Evolutionary conservation across 257 asterid genomes (phyloP), one percentile per base, ranked within the genome.

Genomic region (Orobanche coerulescens): DNA sequence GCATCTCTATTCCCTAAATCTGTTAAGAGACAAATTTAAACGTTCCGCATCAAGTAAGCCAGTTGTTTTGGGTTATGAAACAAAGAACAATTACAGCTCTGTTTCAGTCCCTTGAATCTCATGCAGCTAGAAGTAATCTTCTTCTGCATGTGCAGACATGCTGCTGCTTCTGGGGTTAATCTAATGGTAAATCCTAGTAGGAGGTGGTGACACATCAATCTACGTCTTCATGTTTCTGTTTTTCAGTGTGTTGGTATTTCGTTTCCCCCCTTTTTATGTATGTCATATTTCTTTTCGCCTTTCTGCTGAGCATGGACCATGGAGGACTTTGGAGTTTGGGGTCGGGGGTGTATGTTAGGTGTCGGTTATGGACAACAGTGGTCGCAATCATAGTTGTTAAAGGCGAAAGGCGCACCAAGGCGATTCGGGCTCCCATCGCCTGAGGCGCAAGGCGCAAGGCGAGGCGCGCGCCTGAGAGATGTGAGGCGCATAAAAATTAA

Each of bases 51-150:
- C 58, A 50, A 49, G 46, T 39, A 37, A 50, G 25, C 26, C 28
- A 28, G 15, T 18, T n/a, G 36, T 28, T 6, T 64, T 34, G 47
- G 44, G 34, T 31, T 33, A 50, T 64, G 58, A 64, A 69, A 25
- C 47, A 54, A 48, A 42, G 14, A 57, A 67, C 54, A 50, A 50
- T 46, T 25, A 23, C 36, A n/a, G 39, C 44, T 11, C 24, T 36
- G 58, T 50, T 22, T n/a, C 39, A 30, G 20, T 58, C 50, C 33
- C 26, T 44, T 25, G 22, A 53, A 13, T 8, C 20, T 36, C 50
- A 47, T 23, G 64, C 16, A 11, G 62, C 57, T n/a, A 37, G 34
- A 42, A 15, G 64, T 62, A 43, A 48, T 31, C 15, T 25, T 19
- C 50, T 3, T 61, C 23, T 26, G 43, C 15, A 11, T 46, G 44